Conservation (phyloP, 129 eudicot genomes). For the Tanacetum coccineum region DNA sequence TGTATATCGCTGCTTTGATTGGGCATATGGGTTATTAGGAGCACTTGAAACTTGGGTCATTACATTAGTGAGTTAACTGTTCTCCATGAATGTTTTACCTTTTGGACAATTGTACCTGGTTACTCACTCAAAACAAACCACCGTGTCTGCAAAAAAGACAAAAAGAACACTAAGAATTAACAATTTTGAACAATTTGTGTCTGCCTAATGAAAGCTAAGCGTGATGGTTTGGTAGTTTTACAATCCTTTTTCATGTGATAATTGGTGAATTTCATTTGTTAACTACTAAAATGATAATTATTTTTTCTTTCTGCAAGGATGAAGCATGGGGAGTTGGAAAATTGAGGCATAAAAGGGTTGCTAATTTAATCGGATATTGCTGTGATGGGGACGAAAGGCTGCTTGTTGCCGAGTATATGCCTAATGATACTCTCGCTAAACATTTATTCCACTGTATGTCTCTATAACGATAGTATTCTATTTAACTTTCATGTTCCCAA, state of each 20-base stretch:
- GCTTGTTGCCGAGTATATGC: constrained; percentile 90
- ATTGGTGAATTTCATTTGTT: too few relatives aligned
- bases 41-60: too few relatives aligned
- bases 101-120: not conserved
- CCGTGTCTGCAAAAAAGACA: not conserved
- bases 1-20: too few relatives aligned
- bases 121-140: not conserved
- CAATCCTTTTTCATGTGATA: too few relatives aligned
- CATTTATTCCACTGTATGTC: constrained; percentile 78
- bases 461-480: not conserved
- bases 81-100: not conserved
- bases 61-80: too few relatives aligned
- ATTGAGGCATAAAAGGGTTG: constrained; percentile 73
- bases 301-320: constrained; percentile 41
- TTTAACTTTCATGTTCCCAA: too few relatives aligned
- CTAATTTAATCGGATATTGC: constrained; percentile 78
- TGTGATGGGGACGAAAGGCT: constrained; percentile 93
- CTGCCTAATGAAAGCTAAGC: too few relatives aligned
- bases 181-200: not conserved
- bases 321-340: constrained; percentile 94
- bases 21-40: too few relatives aligned
- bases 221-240: too few relatives aligned
- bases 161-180: not conserved
- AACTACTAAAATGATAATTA: not conserved
- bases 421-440: constrained; percentile 78